These are phyloP conservation scores for Triticum dicoccoides DNA, from an alignment of 176 grass and related monocot species.

Conservation along the genomic window DNA sequence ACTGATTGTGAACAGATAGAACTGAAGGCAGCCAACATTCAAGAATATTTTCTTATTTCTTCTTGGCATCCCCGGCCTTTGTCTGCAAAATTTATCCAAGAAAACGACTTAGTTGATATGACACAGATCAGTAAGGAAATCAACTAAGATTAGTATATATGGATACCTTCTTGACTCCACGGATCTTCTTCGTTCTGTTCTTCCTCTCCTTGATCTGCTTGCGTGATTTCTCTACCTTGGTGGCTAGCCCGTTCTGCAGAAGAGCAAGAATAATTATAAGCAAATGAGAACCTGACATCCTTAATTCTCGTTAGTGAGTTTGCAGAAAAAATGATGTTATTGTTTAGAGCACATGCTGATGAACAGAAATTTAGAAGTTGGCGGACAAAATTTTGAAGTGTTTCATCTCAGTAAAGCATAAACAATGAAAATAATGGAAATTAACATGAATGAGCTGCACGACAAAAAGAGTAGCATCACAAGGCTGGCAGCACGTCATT, in stretches of 20 bases:
- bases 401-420: no score
- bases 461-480: background rate
- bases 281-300: background rate
- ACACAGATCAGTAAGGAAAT: background rate
- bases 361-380: background rate
- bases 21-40: background rate
- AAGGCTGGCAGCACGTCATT: background rate
- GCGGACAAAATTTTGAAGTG: background rate
- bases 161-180: constrained; percentile 91
- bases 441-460: no score
- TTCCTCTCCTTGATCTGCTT: constrained; percentile 99
- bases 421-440: no score
- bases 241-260: constrained; percentile 83
- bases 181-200: constrained; percentile 92
- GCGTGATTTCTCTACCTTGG: constrained; percentile 91
- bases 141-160: background rate
- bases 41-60: constrained; percentile 51
- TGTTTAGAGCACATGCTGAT: background rate
- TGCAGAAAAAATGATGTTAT: background rate
- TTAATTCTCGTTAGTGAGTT: background rate
- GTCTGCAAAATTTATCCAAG: constrained; percentile 41
- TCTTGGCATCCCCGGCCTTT: constrained; percentile 90
- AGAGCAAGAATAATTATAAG: background rate
- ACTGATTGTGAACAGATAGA: background rate
- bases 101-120: background rate